These are phyloP conservation scores for Angomonas ambiguus DNA, from an alignment of 208 protist genomes.

Conservation along the genomic window DNA sequence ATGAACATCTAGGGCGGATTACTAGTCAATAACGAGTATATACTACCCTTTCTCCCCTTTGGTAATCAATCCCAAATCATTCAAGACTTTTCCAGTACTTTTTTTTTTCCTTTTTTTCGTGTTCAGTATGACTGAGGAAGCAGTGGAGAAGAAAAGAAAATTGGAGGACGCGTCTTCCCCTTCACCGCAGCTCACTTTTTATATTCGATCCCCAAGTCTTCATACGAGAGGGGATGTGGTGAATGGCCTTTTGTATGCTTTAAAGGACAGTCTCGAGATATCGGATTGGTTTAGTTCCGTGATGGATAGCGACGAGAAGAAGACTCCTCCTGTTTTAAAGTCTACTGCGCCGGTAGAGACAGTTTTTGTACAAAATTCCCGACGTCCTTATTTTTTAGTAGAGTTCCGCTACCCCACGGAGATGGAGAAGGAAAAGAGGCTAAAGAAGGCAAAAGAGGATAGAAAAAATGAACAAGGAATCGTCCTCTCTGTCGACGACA, in stretches of 20 bases:
- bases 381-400: constrained; percentile 79
- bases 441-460: constrained; percentile 2
- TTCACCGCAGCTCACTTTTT: constrained; percentile 33
- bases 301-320: neutral
- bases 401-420: constrained; percentile 55
- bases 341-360: constrained; percentile 63
- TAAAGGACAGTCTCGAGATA: constrained; percentile 10
- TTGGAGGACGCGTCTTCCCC: neutral
- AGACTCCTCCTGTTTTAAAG: constrained; percentile 15
- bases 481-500: neutral
- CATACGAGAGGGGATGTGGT: constrained; percentile 64
- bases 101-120: no score
- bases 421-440: constrained; percentile 28
- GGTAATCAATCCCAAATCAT: neutral
- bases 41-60: neutral
- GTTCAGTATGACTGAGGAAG: neutral
- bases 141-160: neutral
- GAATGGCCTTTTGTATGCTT: constrained; percentile 61
- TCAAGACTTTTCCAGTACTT: no score
- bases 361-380: constrained; percentile 54
- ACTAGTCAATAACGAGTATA: neutral
- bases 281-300: constrained; percentile 2
- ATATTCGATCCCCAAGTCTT: constrained; percentile 51
- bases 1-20: no score
- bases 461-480: neutral